A percentile compares a stretch with the other conserved stretches of the same genome.
These are phyloP conservation scores for Pichia exigua DNA, from an alignment of 805 yeast species.

Conservation along the genomic window DNA sequence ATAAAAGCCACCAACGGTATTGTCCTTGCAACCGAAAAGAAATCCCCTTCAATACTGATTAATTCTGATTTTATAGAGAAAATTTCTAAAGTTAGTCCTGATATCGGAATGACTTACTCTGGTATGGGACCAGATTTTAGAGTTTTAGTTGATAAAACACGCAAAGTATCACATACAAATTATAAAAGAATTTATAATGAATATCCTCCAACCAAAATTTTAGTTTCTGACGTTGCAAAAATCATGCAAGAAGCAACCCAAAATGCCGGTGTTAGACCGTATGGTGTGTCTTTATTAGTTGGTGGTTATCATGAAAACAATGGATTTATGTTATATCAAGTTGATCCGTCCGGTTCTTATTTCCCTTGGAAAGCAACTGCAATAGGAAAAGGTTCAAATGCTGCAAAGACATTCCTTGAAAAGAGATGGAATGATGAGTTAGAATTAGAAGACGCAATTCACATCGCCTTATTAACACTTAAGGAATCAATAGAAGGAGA, in stretches of 20 bases:
- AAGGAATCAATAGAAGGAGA: slow-evolving; percentile 98
- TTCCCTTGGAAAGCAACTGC: slow-evolving; percentile 99
- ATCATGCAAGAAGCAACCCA: slow-evolving; percentile 96
- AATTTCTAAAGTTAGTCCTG: slow-evolving; percentile 81
- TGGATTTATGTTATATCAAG: slow-evolving; percentile 82
- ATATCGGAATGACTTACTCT: slow-evolving; percentile 91
- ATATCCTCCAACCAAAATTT: slow-evolving; percentile 91
- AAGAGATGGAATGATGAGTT: slow-evolving; percentile 97
- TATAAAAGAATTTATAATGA: slow-evolving; percentile 93
- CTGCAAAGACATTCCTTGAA: slow-evolving; percentile 96
- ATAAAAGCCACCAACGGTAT: slow-evolving; percentile 92
- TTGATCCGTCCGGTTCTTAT: slow-evolving; percentile 95
- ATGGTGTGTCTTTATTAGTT: slow-evolving; percentile 87
- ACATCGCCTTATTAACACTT: slow-evolving; percentile 86
- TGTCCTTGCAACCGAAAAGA: slow-evolving; percentile 94
- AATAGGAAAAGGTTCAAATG: slow-evolving; percentile 89
- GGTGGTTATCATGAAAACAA: slow-evolving; percentile 81
- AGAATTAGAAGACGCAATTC: slow-evolving; percentile 96
- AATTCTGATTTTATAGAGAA: slow-evolving; percentile 70
- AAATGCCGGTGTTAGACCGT: slow-evolving; percentile 98
- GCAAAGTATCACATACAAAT: slow-evolving; percentile 87
- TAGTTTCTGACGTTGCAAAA: slow-evolving; percentile 91
- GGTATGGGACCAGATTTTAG: slow-evolving; percentile 99
- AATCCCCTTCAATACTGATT: slow-evolving; percentile 70
- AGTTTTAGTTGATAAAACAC: slow-evolving; percentile 85